Evolutionary conservation across 202 grass and related monocot species (phyloP).

Genomic region (Alloteropsis angusta): DNA sequence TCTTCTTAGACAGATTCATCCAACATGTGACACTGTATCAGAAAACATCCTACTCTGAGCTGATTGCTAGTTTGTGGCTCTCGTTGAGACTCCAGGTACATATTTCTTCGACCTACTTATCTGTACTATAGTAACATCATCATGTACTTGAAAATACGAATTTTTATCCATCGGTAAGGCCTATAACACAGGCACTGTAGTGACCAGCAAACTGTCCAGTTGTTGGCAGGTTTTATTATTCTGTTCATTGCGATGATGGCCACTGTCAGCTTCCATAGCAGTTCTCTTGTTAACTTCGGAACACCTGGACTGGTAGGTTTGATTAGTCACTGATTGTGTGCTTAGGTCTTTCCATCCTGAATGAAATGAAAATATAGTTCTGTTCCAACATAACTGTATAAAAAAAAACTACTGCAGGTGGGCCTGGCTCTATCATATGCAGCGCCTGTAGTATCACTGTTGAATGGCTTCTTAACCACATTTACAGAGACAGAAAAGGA

Average conservation of each 20-base stretch:
- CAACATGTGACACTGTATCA: constrained; percentile 70
- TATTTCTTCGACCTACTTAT: neutral
- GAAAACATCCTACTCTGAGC: constrained; percentile 83
- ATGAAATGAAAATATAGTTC: neutral
- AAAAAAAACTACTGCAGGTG: constrained; percentile 41
- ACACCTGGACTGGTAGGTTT: constrained; percentile 82
- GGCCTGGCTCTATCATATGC: constrained; percentile 87
- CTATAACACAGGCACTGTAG: constrained; percentile 10
- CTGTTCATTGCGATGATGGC: constrained; percentile 82
- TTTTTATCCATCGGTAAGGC: neutral
- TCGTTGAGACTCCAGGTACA: constrained; percentile 84
- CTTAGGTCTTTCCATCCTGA: neutral
- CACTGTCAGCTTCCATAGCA: constrained; percentile 39
- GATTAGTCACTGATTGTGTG: neutral
- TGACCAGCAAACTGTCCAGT: constrained; percentile 46
- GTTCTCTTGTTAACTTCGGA: constrained; percentile 54
- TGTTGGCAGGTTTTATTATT: constrained; percentile 84
- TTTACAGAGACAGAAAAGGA: constrained; percentile 98
- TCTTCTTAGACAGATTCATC: constrained; percentile 69
- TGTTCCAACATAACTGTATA: neutral
- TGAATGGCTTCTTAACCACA: constrained; percentile 85
- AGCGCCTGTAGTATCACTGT: constrained; percentile 75
- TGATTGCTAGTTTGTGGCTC: constrained; percentile 78
- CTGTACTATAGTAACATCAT: neutral
- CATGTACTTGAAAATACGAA: neutral